These are phyloP conservation scores for Mucor circinelloides DNA, from an alignment of 371 early-diverging fungal genomes.

Conservation along the genomic window DNA sequence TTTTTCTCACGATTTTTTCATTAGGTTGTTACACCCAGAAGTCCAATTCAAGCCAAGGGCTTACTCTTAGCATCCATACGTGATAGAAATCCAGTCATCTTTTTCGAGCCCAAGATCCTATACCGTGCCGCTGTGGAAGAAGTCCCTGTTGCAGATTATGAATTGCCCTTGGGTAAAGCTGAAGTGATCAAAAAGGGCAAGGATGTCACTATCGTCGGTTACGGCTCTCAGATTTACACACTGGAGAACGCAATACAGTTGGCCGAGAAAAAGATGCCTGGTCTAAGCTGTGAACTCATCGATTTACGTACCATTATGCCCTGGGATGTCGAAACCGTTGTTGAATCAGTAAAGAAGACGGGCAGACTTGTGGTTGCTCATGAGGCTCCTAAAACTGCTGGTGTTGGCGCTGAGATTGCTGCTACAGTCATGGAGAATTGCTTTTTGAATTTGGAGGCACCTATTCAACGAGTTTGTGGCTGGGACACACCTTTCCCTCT, in stretches of 20 bases:
- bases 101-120: constrained; percentile 97
- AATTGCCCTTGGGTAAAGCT: constrained; percentile 92
- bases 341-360: constrained; percentile 93
- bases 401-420: constrained; percentile 96
- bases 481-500: constrained; percentile 97
- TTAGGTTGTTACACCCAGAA: constrained; percentile 88
- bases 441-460: constrained; percentile 84
- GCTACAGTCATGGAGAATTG: constrained; percentile 89
- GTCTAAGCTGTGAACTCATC: constrained; percentile 91
- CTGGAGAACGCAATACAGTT: constrained; percentile 90
- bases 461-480: constrained; percentile 86
- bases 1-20: constrained; percentile 14
- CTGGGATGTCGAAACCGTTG: constrained; percentile 94
- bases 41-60: constrained; percentile 97
- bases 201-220: constrained; percentile 93
- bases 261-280: constrained; percentile 88
- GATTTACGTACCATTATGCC: constrained; percentile 93
- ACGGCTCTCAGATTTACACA: constrained; percentile 93
- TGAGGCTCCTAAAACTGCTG: constrained; percentile 93
- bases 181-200: constrained; percentile 89
- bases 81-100: constrained; percentile 93
- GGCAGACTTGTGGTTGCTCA: constrained; percentile 94
- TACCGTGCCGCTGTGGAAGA: constrained; percentile 97
- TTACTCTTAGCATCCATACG: constrained; percentile 90
- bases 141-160: constrained; percentile 94